Conservation (phyloP, 345 rosid species). For the Eucalyptus globulus region DNA sequence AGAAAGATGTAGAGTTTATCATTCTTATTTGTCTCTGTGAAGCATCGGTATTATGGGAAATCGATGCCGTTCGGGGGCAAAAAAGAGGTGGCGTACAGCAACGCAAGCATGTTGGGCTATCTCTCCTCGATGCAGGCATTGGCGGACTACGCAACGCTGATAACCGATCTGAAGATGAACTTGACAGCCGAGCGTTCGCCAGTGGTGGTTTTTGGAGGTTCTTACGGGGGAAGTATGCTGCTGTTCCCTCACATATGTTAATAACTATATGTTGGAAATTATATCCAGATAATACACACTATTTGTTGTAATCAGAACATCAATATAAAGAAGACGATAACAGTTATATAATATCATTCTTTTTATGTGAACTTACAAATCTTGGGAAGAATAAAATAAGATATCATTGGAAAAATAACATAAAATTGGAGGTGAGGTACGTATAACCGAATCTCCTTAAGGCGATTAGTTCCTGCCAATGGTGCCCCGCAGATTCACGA, state of each 20-base stretch:
- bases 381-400: too few relatives aligned
- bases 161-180: constrained; percentile 59
- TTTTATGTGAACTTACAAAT: too few relatives aligned
- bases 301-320: too few relatives aligned
- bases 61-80: constrained; percentile 45
- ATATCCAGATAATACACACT: too few relatives aligned
- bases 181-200: constrained; percentile 66
- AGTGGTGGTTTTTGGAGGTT: constrained; percentile 79
- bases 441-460: too few relatives aligned
- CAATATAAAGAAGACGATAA: too few relatives aligned
- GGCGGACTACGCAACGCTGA: constrained; percentile 60
- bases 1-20: not conserved
- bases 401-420: too few relatives aligned
- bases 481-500: too few relatives aligned
- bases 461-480: too few relatives aligned
- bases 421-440: too few relatives aligned
- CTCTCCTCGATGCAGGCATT: constrained; percentile 68
- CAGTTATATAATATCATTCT: too few relatives aligned
- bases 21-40: not conserved
- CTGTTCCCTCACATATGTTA: not conserved
- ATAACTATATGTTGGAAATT: too few relatives aligned
- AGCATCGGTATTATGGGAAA: constrained; percentile 75
- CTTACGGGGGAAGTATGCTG: constrained; percentile 79
- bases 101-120: constrained; percentile 51
- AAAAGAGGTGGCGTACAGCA: constrained; percentile 21